Evolutionary conservation across 2,329 filamentous ascomycete species (phyloP), one percentile per base, ranked within the genome.

Genomic region (Alternaria gansuensis): DNA sequence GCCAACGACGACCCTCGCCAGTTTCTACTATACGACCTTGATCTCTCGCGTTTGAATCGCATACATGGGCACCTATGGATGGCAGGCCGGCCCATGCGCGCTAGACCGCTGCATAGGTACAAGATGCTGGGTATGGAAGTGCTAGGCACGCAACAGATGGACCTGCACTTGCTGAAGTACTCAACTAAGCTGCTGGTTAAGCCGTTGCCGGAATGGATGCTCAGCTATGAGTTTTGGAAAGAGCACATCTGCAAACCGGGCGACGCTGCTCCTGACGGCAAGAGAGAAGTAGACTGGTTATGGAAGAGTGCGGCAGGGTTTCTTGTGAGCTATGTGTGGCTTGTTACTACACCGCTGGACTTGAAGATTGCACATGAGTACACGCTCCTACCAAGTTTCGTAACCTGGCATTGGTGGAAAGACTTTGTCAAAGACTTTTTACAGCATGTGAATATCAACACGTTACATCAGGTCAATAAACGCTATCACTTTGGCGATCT

Each of bases 401-500:
- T 77, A 5, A 74, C 69, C 0, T 78, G 75, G 75, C 51, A 59
- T 11, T 74, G 68, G 70, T 78, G 75, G 76, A 75, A 73, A 37
- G 51, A 45, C 2, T 75, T 77, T 33, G 74, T 74, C 2, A 53
- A 17, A 0, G 67, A 73, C 21, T 74, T 76, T 11, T 48, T 58
- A 2, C n/a, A 29, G 0, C 33, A 67, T 23, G 60, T 78, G 7
- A 73, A 77, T 43, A 65, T 73, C 13, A 71, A 75, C 39, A 56
- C 70, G 2, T 64, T 78, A 5, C 63, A 77, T 37, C 66, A 75
- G 37, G 72, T 78, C n/a, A 76, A 78, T 58, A 62, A 68, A 41
- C 76, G 76, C 2, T 78, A 72, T 55, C 69, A 74, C 21, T 77
- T 75, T 49, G 76, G 76, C 13, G 76, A 77, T 41, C 53, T 77